These are phyloP conservation scores for Lipomyces starkeyi DNA, from an alignment of 805 yeast genomes.

Conservation along the genomic window DNA sequence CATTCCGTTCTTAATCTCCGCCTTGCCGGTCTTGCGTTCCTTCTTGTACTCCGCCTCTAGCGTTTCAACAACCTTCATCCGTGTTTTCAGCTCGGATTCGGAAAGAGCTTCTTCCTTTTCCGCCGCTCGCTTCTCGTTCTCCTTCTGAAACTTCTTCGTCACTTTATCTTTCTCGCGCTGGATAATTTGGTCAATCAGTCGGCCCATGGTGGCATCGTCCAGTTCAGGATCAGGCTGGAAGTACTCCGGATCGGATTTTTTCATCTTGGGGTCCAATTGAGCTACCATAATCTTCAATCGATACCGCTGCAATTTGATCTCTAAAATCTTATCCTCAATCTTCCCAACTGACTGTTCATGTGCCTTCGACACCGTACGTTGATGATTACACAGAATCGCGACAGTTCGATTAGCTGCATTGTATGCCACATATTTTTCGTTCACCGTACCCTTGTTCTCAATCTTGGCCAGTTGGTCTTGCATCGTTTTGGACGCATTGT, in stretches of 20 bases:
- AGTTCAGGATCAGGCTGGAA: conserved; percentile 74
- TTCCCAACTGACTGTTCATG: conserved; percentile 83
- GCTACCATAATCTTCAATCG: conserved; percentile 74
- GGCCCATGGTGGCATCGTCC: conserved; percentile 64
- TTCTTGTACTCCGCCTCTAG: conserved; percentile 52
- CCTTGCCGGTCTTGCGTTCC: conserved; percentile 64
- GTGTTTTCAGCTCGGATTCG: conserved; percentile 60
- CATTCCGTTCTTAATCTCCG: conserved; percentile 55
- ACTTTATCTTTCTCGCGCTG: conserved; percentile 68
- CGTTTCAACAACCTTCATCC: conserved; percentile 62
- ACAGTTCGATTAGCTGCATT: conserved; percentile 96
- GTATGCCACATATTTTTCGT: conserved; percentile 83
- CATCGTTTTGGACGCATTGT: conserved; percentile 95
- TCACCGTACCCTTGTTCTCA: conserved; percentile 82
- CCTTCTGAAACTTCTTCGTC: conserved; percentile 70
- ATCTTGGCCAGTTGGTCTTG: conserved; percentile 89
- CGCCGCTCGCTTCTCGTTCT: conserved; percentile 71
- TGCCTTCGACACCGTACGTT: conserved; percentile 84
- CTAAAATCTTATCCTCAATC: conserved; percentile 76
- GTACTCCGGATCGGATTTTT: conserved; percentile 59
- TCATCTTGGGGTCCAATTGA: conserved; percentile 60
- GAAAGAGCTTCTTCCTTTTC: conserved; percentile 62
- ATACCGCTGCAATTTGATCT: conserved; percentile 82
- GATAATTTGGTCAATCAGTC: conserved; percentile 63
- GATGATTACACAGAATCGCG: conserved; percentile 96